phyloP scores from a whole-genome alignment of 352 stramenopile genomes.

The Phytophthora citricola region DNA sequence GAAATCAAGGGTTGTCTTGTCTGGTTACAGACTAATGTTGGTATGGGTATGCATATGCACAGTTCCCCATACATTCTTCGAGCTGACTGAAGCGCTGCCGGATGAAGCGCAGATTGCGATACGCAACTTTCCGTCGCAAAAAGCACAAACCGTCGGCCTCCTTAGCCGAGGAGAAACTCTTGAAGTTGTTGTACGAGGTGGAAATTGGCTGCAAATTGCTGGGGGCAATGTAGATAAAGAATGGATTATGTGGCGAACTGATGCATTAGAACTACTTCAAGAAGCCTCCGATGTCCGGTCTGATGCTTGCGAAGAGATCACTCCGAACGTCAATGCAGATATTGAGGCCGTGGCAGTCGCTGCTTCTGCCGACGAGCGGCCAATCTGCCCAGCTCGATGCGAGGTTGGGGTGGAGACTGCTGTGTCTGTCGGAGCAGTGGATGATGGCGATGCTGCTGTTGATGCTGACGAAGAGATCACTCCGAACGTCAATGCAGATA shows the following conservation, averaged over 20 bases:
- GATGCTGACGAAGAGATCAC: too few relatives aligned
- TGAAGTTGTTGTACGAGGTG: conserved; percentile 53
- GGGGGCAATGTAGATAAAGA: conserved; percentile 31
- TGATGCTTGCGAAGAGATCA: conserved; percentile 13
- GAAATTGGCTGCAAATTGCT: conserved; percentile 63
- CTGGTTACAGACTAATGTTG: conserved; percentile 12
- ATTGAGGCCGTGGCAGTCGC: too few relatives aligned
- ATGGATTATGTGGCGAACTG: conserved; percentile 81
- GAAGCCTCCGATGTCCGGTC: conserved; percentile 42
- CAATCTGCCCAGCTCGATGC: too few relatives aligned
- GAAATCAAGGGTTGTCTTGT: neutral
- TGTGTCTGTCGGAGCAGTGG: too few relatives aligned
- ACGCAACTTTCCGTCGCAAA: conserved; percentile 63
- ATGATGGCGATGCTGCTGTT: too few relatives aligned
- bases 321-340: too few relatives aligned
- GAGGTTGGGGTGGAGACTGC: too few relatives aligned
- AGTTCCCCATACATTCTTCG: conserved; percentile 62
- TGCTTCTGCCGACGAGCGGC: too few relatives aligned
- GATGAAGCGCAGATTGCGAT: conserved; percentile 73
- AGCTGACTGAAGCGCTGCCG: conserved; percentile 60
- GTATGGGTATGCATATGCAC: conserved; percentile 8
- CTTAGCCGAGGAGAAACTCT: conserved; percentile 64
- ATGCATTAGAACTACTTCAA: conserved; percentile 52
- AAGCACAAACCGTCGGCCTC: conserved; percentile 60
- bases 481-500: too few relatives aligned